phyloP scores from a whole-genome alignment of 2,329 filamentous ascomycete species.

The Thyridium curvatum region DNA sequence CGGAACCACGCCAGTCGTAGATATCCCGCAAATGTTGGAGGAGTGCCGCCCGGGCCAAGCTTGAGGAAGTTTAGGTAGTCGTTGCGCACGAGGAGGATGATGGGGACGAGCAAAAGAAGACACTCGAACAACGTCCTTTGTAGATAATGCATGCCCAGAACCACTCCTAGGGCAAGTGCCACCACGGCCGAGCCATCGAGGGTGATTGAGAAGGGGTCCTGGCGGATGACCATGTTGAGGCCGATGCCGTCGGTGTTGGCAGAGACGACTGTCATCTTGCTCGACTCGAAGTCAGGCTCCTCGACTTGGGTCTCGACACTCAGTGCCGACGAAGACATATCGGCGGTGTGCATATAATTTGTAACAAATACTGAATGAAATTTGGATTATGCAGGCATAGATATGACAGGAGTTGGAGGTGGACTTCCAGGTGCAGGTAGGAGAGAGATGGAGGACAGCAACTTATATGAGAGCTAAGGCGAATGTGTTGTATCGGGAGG shows the following conservation, averaged over 20 bases:
- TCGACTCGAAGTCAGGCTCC: too few species aligned
- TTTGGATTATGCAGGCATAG: too few species aligned
- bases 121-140: constrained; percentile 40
- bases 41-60: constrained; percentile 75
- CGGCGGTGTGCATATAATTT: too few species aligned
- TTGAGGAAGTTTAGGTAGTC: constrained; percentile 72
- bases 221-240: constrained; percentile 37
- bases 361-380: too few species aligned
- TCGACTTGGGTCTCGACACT: too few species aligned
- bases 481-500: too few species aligned
- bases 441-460: too few species aligned
- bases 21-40: constrained; percentile 67
- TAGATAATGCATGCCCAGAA: constrained; percentile 45
- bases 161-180: constrained; percentile 34
- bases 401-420: too few species aligned
- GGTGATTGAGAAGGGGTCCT: constrained; percentile 46
- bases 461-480: too few species aligned
- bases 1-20: constrained; percentile 66
- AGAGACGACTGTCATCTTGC: too few species aligned
- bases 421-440: too few species aligned
- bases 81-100: constrained; percentile 49
- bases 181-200: constrained; percentile 45
- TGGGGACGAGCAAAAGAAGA: constrained; percentile 42
- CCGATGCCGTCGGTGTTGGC: constrained; percentile 12
- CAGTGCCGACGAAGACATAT: too few species aligned